Conservation (phyloP, 345 rosid genomes). For the Lepidium africanum region DNA sequence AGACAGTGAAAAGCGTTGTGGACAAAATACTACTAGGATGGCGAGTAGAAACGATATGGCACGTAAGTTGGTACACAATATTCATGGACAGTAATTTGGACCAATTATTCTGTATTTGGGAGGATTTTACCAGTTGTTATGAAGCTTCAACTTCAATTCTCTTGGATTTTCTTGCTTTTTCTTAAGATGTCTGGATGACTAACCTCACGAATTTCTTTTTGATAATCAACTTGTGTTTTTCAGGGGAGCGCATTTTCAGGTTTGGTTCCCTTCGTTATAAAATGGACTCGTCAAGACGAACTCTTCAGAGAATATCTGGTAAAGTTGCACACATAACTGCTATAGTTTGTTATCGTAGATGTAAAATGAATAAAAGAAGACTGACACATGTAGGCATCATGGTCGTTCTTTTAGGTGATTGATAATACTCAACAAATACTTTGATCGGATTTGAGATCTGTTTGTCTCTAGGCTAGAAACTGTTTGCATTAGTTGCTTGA, state of each 20-base stretch:
- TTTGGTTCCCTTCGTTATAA: slow-evolving; percentile 75
- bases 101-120: not conserved
- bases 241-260: slow-evolving; percentile 80
- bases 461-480: slow-evolving; percentile 2
- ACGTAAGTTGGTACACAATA: slow-evolving; percentile 38
- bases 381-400: not conserved
- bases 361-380: not conserved
- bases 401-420: slow-evolving; percentile 12
- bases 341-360: not conserved
- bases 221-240: slow-evolving; percentile 3
- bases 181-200: slow-evolving; percentile 6
- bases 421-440: not conserved
- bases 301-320: slow-evolving; percentile 88
- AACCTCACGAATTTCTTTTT: not conserved
- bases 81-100: slow-evolving; percentile 19
- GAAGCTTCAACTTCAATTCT: slow-evolving; percentile 8
- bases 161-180: not conserved
- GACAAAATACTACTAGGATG: slow-evolving; percentile 27
- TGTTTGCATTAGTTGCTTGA: not conserved
- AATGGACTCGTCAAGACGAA: slow-evolving; percentile 88
- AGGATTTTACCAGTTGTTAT: slow-evolving; percentile 18
- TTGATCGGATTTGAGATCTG: not conserved
- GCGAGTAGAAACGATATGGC: slow-evolving; percentile 38
- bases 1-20: slow-evolving; percentile 48
- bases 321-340: not conserved